Evolutionary conservation across 2,329 filamentous ascomycete species (phyloP).

Genomic region (Fusarium nygamai): DNA sequence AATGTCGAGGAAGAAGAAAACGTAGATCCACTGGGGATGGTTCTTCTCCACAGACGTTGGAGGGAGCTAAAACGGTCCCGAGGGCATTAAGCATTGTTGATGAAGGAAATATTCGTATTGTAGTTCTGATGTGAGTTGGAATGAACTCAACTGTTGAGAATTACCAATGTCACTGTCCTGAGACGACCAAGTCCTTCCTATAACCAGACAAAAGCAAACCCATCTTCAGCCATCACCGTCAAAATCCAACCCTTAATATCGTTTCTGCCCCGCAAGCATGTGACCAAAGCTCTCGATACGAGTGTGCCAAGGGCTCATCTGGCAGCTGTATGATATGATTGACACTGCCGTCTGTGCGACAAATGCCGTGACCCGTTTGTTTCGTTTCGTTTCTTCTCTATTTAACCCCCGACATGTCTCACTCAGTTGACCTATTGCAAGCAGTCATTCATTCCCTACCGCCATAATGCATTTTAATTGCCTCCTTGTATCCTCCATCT

Average conservation of each 20-base stretch:
- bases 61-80: background rate
- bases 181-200: fast-evolving
- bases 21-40: background rate
- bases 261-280: background rate
- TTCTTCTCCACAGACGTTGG: background rate
- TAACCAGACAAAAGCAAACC: background rate
- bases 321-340: background rate
- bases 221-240: background rate
- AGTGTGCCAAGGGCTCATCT: background rate
- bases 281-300: background rate
- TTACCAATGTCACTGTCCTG: background rate
- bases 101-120: background rate
- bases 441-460: fast-evolving
- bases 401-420: background rate
- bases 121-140: fast-evolving
- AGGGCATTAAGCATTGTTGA: background rate
- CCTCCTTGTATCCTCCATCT: background rate
- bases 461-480: background rate
- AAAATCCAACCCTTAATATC: background rate
- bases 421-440: background rate
- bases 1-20: background rate
- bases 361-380: background rate
- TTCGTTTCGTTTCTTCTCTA: background rate
- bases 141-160: too few species aligned
- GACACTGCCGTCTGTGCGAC: background rate